Percentiles rank a stretch among this genome's conserved stretches.
phyloP scores from a whole-genome alignment of 2,329 filamentous ascomycete species.

The Penicillium brasilianum region DNA sequence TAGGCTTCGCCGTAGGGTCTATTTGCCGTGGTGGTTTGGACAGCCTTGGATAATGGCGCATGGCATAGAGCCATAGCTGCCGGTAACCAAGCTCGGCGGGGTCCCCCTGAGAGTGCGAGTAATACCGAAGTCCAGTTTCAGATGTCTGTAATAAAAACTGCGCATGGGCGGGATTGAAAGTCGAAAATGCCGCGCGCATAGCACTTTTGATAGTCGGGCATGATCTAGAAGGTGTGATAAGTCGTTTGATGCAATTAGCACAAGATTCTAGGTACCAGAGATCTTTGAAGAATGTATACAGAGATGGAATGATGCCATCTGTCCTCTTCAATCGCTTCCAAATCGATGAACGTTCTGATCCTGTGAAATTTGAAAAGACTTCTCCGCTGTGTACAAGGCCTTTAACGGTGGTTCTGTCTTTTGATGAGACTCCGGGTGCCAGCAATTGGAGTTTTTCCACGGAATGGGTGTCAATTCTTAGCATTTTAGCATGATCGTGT shows the following conservation, averaged over 20 bases:
- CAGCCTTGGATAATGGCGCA: background rate
- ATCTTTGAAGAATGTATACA: slow-evolving; percentile 7
- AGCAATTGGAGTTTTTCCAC: background rate
- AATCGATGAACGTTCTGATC: background rate
- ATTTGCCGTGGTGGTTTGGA: slow-evolving; percentile 9
- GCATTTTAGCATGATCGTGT: slow-evolving; percentile 7
- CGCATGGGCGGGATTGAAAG: background rate
- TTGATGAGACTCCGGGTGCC: slow-evolving; percentile 3
- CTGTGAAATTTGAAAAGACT: slow-evolving; percentile 2
- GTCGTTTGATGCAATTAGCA: too few relatives aligned
- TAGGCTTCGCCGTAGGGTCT: slow-evolving; percentile 10
- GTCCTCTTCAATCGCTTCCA: slow-evolving; percentile 3
- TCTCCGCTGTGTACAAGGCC: background rate
- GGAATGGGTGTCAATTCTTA: background rate
- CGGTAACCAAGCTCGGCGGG: slow-evolving; percentile 1
- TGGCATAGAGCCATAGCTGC: slow-evolving; percentile 2
- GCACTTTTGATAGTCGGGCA: background rate
- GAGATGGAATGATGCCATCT: slow-evolving; percentile 16
- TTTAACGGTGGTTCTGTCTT: background rate
- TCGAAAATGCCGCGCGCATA: background rate
- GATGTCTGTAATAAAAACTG: background rate
- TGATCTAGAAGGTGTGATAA: too few relatives aligned
- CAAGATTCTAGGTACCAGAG: too few relatives aligned
- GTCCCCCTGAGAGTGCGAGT: background rate
- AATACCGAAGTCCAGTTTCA: slow-evolving; percentile 5